These are phyloP conservation scores for Chrysosporium queenslandicum DNA, from an alignment of 2,329 filamentous ascomycete genomes.

Conservation along the genomic window DNA sequence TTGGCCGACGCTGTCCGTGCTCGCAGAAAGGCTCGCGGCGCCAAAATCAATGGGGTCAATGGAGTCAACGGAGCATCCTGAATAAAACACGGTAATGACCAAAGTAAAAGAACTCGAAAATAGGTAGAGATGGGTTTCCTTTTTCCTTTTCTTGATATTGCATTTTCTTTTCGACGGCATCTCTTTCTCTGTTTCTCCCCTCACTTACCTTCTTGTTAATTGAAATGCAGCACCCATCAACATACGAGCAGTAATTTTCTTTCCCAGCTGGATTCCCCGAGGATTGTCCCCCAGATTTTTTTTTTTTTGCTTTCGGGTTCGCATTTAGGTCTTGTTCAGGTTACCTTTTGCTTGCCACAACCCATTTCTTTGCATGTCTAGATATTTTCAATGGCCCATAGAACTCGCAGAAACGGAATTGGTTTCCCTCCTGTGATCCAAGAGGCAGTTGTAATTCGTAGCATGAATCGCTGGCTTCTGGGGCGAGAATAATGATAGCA, in stretches of 20 bases:
- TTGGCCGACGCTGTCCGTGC: constrained; percentile 73
- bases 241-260: too few relatives aligned
- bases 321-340: background rate
- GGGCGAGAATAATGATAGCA: too few relatives aligned
- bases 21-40: constrained; percentile 47
- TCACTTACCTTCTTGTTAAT: background rate
- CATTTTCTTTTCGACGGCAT: background rate
- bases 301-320: background rate
- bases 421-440: too few relatives aligned
- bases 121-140: background rate
- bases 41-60: constrained; percentile 17
- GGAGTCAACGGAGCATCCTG: constrained; percentile 8
- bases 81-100: background rate
- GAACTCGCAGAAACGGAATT: background rate
- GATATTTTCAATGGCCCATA: background rate
- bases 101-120: background rate
- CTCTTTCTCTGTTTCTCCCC: background rate
- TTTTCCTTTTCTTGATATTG: background rate
- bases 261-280: too few relatives aligned
- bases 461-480: too few relatives aligned
- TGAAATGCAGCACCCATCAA: too few relatives aligned
- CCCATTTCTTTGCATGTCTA: background rate
- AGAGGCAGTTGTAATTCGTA: too few relatives aligned
- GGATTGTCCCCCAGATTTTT: background rate
- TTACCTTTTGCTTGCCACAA: background rate